These are phyloP conservation scores for Nowakowskiella sp. DNA, from an alignment of 192 early-diverging fungal species.

Conservation along the genomic window DNA sequence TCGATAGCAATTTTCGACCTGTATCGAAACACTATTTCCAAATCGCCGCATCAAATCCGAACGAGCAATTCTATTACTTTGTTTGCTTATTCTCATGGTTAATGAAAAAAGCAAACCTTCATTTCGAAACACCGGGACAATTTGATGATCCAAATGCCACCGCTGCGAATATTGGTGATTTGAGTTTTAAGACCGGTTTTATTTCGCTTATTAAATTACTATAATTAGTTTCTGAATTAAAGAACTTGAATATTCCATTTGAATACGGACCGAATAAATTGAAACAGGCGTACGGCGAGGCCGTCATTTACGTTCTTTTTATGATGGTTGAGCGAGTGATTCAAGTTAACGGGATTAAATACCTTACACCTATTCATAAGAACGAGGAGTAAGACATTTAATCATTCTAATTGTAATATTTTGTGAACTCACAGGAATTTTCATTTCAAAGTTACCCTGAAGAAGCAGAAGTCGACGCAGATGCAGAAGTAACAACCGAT, in stretches of 20 bases:
- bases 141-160: conserved; percentile 57
- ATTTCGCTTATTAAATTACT: conserved; percentile 2
- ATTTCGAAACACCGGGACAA: conserved; percentile 44
- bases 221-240: conserved; percentile 37
- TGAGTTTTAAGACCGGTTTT: not conserved
- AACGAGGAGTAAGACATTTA: conserved; percentile 41
- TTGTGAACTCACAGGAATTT: not conserved
- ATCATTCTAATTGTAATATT: not conserved
- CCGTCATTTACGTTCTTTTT: conserved; percentile 33
- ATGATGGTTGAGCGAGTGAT: conserved; percentile 39
- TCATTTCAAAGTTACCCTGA: conserved; percentile 40
- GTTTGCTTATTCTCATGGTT: conserved; percentile 44
- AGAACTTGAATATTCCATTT: conserved; percentile 38
- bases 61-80: conserved; percentile 52
- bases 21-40: conserved; percentile 36
- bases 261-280: conserved; percentile 49
- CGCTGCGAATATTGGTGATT: conserved; percentile 42
- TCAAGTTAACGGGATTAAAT: conserved; percentile 22
- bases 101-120: conserved; percentile 19
- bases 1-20: conserved; percentile 28
- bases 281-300: conserved; percentile 51
- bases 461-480: conserved; percentile 54
- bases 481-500: conserved; percentile 54
- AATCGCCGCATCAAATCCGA: conserved; percentile 33
- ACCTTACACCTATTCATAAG: conserved; percentile 43